phyloP scores from a whole-genome alignment of 441 rosid genomes.

The Biscutella laevigata region DNA sequence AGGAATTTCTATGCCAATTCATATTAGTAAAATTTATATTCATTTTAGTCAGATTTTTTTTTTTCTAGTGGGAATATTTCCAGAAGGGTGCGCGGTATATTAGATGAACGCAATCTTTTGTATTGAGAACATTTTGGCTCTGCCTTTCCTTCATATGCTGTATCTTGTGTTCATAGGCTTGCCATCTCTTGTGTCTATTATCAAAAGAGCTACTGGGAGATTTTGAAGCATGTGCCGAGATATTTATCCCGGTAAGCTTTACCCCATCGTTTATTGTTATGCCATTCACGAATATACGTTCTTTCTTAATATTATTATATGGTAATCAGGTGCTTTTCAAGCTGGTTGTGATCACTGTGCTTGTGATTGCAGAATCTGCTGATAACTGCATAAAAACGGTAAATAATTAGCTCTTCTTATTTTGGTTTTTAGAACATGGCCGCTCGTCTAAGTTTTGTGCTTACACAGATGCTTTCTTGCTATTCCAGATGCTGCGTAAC shows the following conservation, averaged over 20 bases:
- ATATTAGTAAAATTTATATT: neutral
- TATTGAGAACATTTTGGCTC: neutral
- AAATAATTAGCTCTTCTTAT: conserved; percentile 18
- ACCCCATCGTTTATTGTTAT: conserved; percentile 1
- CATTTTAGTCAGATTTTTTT: conserved; percentile 11
- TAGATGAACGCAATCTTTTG: conserved; percentile 4
- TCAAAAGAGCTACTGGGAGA: conserved; percentile 95
- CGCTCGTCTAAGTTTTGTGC: conserved; percentile 15
- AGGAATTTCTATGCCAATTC: conserved; percentile 9
- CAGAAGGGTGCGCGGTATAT: neutral
- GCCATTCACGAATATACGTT: conserved; percentile 11
- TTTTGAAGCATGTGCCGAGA: conserved; percentile 90
- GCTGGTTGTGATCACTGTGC: conserved; percentile 99
- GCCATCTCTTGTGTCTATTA: conserved; percentile 85
- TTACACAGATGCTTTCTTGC: conserved; percentile 21
- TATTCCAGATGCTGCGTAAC: conserved; percentile 77
- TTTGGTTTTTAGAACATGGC: conserved; percentile 5
- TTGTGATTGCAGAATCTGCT: conserved; percentile 98
- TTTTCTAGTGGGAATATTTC: neutral
- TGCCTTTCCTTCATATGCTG: conserved; percentile 7
- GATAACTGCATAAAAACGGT: conserved; percentile 98
- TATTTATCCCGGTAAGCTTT: conserved; percentile 75
- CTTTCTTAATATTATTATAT: conserved; percentile 31
- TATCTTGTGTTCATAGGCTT: conserved; percentile 50
- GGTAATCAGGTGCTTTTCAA: conserved; percentile 96